Evolutionary conservation across 306 rosid genomes (phyloP).

Genomic region (Astragalus glycyphyllos): DNA sequence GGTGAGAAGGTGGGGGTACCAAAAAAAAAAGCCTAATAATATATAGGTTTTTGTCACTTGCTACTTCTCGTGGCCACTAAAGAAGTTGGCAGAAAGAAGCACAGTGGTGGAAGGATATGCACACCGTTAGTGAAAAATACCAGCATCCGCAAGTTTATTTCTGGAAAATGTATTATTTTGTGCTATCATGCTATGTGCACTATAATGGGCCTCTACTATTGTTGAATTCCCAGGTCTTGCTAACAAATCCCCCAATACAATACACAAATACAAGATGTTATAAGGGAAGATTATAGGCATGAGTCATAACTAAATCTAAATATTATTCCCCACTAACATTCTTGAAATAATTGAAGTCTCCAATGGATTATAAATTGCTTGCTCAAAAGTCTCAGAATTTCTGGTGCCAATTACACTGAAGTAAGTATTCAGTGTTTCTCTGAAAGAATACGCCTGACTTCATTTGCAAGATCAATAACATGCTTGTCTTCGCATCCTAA

Average conservation of each 20-base stretch:
- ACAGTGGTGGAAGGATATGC: too few relatives aligned
- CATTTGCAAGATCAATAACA: conserved; percentile 73
- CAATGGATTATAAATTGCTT: conserved; percentile 17
- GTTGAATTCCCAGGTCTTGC: neutral
- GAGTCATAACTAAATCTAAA: neutral
- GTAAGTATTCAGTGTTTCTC: conserved; percentile 49
- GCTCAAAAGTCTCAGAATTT: conserved; percentile 8
- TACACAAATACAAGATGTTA: neutral
- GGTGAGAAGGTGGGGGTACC: too few relatives aligned
- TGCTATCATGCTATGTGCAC: neutral
- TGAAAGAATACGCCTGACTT: conserved; percentile 80
- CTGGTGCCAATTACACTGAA: conserved; percentile 21
- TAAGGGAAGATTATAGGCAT: conserved; percentile 6
- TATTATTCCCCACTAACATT: conserved; percentile 7
- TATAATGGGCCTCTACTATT: neutral
- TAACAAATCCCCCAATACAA: neutral
- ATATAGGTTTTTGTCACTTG: too few relatives aligned
- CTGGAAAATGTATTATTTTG: too few relatives aligned
- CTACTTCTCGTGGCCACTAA: too few relatives aligned
- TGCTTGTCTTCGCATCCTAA: conserved; percentile 76
- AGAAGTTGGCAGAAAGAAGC: too few relatives aligned
- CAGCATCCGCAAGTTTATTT: too few relatives aligned
- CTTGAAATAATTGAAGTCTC: conserved; percentile 39
- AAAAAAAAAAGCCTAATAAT: too few relatives aligned
- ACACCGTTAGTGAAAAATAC: too few relatives aligned